These are phyloP conservation scores for Leucogyrophana mollusca DNA, from an alignment of 768 basidiomycete genomes.

Conservation along the genomic window DNA sequence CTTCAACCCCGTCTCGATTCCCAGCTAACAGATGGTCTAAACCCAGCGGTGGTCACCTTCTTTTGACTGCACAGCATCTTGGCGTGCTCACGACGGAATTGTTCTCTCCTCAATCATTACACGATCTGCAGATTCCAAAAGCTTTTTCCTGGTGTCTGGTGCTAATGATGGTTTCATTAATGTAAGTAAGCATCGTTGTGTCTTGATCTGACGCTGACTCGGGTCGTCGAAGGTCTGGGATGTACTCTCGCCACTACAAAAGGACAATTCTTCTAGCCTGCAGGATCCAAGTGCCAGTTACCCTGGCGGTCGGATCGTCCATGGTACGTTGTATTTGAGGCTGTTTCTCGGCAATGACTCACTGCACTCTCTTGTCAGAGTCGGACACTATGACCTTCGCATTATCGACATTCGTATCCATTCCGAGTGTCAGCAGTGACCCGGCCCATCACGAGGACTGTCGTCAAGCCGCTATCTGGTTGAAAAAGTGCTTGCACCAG, in stretches of 20 bases:
- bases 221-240: conserved; percentile 50
- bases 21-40: no score
- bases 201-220: not conserved
- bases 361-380: conserved; percentile 1
- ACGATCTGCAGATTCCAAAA: conserved; percentile 21
- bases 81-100: conserved; percentile 80
- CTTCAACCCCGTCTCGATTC: not conserved
- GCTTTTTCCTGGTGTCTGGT: conserved; percentile 61
- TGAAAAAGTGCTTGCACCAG: conserved; percentile 84
- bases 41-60: conserved; percentile 85
- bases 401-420: conserved; percentile 81
- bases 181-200: conserved; percentile 35
- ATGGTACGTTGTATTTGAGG: conserved; percentile 13
- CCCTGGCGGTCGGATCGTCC: not conserved
- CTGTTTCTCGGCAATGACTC: not conserved
- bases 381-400: conserved; percentile 76
- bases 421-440: conserved; percentile 79
- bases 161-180: conserved; percentile 87
- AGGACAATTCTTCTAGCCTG: not conserved
- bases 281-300: not conserved
- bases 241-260: conserved; percentile 28
- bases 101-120: conserved; percentile 77
- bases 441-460: conserved; percentile 78
- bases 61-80: conserved; percentile 83
- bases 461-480: conserved; percentile 90